phyloP scores from a whole-genome alignment of 495 filamentous ascomycete genomes.

The Podospora pseudopauciseta region DNA sequence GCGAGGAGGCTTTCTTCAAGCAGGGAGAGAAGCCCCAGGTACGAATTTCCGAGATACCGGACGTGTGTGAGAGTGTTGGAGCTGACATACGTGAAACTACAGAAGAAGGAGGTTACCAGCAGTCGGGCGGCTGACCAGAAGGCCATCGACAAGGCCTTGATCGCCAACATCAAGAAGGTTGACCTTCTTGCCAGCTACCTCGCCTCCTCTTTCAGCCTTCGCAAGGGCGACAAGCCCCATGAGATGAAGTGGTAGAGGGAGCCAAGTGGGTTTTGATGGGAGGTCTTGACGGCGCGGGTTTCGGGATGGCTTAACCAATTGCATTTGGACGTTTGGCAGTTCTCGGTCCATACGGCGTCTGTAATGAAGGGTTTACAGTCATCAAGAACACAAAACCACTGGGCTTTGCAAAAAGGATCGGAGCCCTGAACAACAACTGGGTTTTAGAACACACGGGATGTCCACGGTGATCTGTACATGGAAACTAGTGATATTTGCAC shows the following conservation, averaged over 20 bases:
- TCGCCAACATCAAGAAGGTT: constrained; percentile 94
- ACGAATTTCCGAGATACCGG: constrained; percentile 37
- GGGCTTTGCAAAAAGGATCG: constrained; percentile 34
- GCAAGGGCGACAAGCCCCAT: constrained; percentile 97
- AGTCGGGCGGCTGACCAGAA: constrained; percentile 95
- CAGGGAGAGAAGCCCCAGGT: constrained; percentile 97
- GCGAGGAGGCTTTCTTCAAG: constrained; percentile 97
- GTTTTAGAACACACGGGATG: constrained; percentile 25
- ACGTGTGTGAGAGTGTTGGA: not conserved
- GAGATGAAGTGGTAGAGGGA: constrained; percentile 82
- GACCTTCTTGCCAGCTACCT: constrained; percentile 85
- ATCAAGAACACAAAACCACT: constrained; percentile 43
- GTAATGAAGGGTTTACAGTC: constrained; percentile 56
- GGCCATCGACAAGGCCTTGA: constrained; percentile 87
- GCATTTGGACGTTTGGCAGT: constrained; percentile 56
- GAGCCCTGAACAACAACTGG: constrained; percentile 29
- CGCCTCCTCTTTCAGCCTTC: constrained; percentile 85
- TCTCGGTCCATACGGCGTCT: constrained; percentile 57
- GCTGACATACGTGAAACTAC: constrained; percentile 37
- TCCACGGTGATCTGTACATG: constrained; percentile 24
- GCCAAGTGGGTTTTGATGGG: constrained; percentile 27
- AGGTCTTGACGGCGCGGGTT: constrained; percentile 41
- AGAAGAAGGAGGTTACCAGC: constrained; percentile 94
- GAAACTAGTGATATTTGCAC: constrained; percentile 22
- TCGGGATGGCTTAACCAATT: constrained; percentile 52